Conservation (phyloP, 257 asterid genomes). For the Lycium ferocissimum region DNA sequence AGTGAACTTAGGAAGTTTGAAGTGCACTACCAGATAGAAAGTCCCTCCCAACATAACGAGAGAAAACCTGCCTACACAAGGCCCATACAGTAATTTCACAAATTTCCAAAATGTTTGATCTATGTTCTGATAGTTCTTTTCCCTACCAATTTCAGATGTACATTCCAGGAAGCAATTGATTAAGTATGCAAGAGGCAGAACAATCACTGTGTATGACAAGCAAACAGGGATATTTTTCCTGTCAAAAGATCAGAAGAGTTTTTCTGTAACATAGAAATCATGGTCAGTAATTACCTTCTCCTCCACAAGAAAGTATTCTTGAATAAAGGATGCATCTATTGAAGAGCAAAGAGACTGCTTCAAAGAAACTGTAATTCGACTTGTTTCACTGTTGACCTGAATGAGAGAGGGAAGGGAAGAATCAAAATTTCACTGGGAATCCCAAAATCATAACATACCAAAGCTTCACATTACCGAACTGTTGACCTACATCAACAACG, state of each 20-base stretch:
- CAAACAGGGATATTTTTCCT: background rate
- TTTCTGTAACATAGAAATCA: background rate
- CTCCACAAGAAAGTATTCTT: slow-evolving; percentile 81
- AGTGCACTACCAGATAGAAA: background rate
- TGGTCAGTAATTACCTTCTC: slow-evolving; percentile 66
- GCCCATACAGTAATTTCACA: background rate
- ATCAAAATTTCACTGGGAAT: slow-evolving; percentile 25
- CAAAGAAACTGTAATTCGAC: slow-evolving; percentile 83
- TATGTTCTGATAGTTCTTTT: background rate
- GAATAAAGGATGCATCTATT: slow-evolving; percentile 82
- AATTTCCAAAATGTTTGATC: background rate
- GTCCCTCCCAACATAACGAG: background rate
- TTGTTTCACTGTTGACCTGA: slow-evolving; percentile 76
- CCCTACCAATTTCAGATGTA: background rate
- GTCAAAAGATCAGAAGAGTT: slow-evolving; percentile 14
- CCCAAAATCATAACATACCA: slow-evolving; percentile 16
- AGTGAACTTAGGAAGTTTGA: background rate
- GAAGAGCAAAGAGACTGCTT: slow-evolving; percentile 90
- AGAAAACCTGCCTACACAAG: slow-evolving; percentile 16
- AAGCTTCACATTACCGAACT: slow-evolving; percentile 24
- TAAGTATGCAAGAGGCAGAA: background rate
- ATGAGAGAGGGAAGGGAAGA: slow-evolving; percentile 32
- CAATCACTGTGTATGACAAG: background rate
- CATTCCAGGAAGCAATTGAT: background rate
- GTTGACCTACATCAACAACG: slow-evolving; percentile 69